These are phyloP conservation scores for Bretziella fagacearum DNA, from an alignment of 2,329 filamentous ascomycete genomes.

Conservation along the genomic window DNA sequence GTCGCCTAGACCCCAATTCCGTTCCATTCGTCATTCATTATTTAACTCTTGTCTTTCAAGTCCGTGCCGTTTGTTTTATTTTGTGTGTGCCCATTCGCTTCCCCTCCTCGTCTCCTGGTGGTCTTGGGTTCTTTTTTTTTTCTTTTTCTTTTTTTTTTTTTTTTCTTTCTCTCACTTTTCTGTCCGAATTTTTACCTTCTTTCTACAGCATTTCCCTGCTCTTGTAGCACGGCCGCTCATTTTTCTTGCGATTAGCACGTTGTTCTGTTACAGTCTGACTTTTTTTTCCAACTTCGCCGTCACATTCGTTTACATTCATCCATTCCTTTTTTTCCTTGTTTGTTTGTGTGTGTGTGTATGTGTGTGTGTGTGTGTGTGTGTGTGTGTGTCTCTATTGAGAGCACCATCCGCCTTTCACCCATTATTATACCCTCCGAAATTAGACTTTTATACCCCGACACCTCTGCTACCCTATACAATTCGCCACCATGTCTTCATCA, in stretches of 20 bases:
- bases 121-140: background rate
- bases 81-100: background rate
- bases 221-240: background rate
- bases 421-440: too few species aligned
- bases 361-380: too few species aligned
- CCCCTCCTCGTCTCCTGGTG: background rate
- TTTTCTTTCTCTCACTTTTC: background rate
- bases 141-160: background rate
- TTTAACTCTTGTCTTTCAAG: too few species aligned
- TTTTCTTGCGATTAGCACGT: constrained; percentile 1
- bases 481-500: constrained; percentile 13
- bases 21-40: too few species aligned
- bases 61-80: background rate
- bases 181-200: background rate
- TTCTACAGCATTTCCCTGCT: background rate
- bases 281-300: background rate
- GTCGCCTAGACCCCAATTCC: too few species aligned
- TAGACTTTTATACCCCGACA: too few species aligned
- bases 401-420: too few species aligned
- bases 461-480: too few species aligned
- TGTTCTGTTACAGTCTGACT: background rate
- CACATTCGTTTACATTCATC: background rate
- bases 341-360: too few species aligned
- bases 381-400: too few species aligned
- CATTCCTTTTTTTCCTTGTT: background rate